phyloP scores from a whole-genome alignment of 2,329 filamentous ascomycete genomes.

The Exserohilum turcica region DNA sequence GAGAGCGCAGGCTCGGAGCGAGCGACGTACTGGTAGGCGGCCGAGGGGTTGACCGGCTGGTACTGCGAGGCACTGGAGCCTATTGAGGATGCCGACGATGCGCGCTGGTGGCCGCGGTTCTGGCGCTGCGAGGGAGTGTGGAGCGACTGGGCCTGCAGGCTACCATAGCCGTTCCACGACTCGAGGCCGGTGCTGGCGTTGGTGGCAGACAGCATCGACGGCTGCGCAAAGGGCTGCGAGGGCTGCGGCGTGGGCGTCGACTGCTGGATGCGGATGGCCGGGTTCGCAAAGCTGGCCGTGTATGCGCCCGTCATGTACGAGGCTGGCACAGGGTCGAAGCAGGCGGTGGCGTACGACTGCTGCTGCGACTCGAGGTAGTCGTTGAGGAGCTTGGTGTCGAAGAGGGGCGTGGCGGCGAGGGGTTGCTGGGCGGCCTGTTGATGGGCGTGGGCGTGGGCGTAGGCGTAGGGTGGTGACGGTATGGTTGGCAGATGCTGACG shows the following conservation, averaged over 20 bases:
- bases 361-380: conserved; percentile 47
- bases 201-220: conserved; percentile 39
- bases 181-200: conserved; percentile 33
- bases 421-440: conserved; percentile 36
- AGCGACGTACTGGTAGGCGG: conserved; percentile 52
- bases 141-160: conserved; percentile 40
- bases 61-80: conserved; percentile 46
- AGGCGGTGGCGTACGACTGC: conserved; percentile 30
- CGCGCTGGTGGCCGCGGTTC: conserved; percentile 44
- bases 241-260: conserved; percentile 48
- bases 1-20: conserved; percentile 53
- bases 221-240: conserved; percentile 33
- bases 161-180: conserved; percentile 43
- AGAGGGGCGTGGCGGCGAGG: conserved; percentile 32
- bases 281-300: conserved; percentile 41
- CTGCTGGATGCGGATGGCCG: conserved; percentile 49
- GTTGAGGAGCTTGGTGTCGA: conserved; percentile 44
- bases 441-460: conserved; percentile 38
- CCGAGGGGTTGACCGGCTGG: conserved; percentile 34
- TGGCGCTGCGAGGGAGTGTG: conserved; percentile 41
- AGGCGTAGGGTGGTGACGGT: conserved; percentile 39
- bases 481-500: conserved; percentile 44
- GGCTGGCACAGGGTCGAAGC: conserved; percentile 22
- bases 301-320: conserved; percentile 44
- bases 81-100: conserved; percentile 48